Evolutionary conservation across 192 early-diverging fungal species (phyloP).

Genomic region (Linnemannia elongata): DNA sequence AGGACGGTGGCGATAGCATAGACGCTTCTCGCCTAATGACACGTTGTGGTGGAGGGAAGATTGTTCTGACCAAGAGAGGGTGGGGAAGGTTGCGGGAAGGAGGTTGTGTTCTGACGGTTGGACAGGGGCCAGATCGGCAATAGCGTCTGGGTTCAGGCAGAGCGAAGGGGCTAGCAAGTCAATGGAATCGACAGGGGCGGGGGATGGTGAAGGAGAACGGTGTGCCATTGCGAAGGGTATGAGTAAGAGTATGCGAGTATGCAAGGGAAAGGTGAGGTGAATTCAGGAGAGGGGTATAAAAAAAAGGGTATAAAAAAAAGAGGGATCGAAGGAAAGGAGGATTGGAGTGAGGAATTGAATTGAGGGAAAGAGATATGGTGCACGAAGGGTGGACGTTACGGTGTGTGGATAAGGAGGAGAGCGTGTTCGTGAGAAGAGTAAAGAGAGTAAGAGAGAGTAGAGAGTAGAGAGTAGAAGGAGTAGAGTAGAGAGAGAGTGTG

Average conservation of each 20-base stretch:
- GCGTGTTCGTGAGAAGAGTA: not conserved
- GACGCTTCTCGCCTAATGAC: conserved; percentile 23
- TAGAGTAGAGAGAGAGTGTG: too few species aligned
- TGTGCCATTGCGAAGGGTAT: conserved; percentile 4
- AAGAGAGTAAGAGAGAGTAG: not conserved
- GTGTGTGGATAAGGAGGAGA: too few species aligned
- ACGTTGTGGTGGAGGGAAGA: conserved; percentile 1
- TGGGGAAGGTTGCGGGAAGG: conserved; percentile 24
- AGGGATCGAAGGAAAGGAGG: not conserved
- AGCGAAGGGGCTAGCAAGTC: conserved; percentile 37
- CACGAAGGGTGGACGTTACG: not conserved
- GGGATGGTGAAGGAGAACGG: conserved; percentile 4
- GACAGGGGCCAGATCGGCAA: conserved; percentile 40
- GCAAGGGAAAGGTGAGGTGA: not conserved
- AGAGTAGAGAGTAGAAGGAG: too few species aligned
- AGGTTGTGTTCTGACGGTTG: conserved; percentile 26
- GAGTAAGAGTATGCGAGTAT: not conserved
- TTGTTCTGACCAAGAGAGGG: conserved; percentile 36
- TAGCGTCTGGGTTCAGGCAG: conserved; percentile 44
- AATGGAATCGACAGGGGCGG: not conserved
- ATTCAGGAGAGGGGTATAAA: not conserved
- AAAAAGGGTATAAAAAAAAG: not conserved
- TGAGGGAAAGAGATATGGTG: not conserved
- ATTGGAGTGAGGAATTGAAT: not conserved
- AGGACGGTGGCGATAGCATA: conserved; percentile 67